phyloP scores from a whole-genome alignment of 2,329 filamentous ascomycete genomes.

The Ophiocordyceps sinensis region DNA sequence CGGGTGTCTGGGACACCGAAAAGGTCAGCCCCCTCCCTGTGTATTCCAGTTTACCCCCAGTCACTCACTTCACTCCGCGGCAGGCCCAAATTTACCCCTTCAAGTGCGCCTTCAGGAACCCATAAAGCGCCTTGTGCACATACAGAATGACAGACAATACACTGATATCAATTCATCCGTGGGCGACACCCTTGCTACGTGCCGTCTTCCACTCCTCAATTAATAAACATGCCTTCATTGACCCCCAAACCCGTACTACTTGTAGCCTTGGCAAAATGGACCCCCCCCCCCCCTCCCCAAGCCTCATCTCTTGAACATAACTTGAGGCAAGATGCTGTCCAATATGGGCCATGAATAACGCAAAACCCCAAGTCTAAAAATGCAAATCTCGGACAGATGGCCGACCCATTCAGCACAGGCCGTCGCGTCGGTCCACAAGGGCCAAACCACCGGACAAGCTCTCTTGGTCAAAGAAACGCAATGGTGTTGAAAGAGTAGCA shows the following conservation, averaged over 20 bases:
- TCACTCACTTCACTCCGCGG: background rate
- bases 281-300: no score
- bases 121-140: constrained; percentile 5
- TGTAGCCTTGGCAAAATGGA: background rate
- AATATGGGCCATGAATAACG: no score
- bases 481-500: no score
- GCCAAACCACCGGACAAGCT: no score
- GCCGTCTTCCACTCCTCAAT: background rate
- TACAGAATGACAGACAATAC: background rate
- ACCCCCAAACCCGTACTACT: background rate
- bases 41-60: background rate
- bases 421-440: no score
- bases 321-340: background rate
- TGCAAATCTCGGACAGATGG: no score
- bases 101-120: constrained; percentile 24
- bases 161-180: constrained; percentile 3
- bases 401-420: no score
- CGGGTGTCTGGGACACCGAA: constrained; percentile 68
- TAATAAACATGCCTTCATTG: background rate
- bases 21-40: constrained; percentile 29
- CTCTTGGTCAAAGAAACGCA: no score
- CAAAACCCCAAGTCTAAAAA: no score
- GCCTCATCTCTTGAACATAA: constrained; percentile 6
- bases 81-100: constrained; percentile 37
- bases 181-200: background rate